Base-by-base conservation (phyloP, 2,329 filamentous ascomycete species). In the Colletotrichum cuscutae region DNA sequence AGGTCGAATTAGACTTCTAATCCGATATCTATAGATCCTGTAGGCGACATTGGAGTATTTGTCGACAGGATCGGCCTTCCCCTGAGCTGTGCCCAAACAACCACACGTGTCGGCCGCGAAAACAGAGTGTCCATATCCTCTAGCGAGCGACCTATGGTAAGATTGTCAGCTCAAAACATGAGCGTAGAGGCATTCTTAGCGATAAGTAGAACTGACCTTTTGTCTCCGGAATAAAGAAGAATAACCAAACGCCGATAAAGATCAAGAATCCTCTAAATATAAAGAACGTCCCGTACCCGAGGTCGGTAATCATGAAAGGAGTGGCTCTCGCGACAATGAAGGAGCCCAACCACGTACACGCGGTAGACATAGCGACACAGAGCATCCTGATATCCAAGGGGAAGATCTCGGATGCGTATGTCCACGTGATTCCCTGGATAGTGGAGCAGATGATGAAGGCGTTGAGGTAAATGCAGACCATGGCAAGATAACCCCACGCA, bases 211-310 rank as follows among this genome's bases (percentile, higher is more conserved):
- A 49, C 71, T 4, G 7, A 73, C 86, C 86, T 77, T 87, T 88
- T 3, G 87, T 89, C 76, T 89, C 87, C 1, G 87, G 87, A 0
- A 89, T 80, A 60, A 86, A 86, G 79, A 87, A 86, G 66, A 83
- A 84, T 3, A 86, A 82, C 78, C 85, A 89, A 56, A 86, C 76
- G 11, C 85, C 81, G 74, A 86, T 84, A 30, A 81, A 74, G 15
- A 87, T 79, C 61, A 87, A 84, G 37, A 87, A 80, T 0, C 82
- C 79, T 3, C 84, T 86, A 74, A 89, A 89, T 78, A 89, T 85
- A 69, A 89, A 86, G 77, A 87, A 89, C 0, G 86, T 86, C 8
- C 87, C 87, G 74, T 86, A 89, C 0, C 82, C 81, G 0, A 85
- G 78, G 4, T 78, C 77, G 1, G 79, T 82, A 19, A 84, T 81